Evolutionary conservation across 2,329 filamentous ascomycete species (phyloP).

Genomic region (Aurifilum marmelostoma): DNA sequence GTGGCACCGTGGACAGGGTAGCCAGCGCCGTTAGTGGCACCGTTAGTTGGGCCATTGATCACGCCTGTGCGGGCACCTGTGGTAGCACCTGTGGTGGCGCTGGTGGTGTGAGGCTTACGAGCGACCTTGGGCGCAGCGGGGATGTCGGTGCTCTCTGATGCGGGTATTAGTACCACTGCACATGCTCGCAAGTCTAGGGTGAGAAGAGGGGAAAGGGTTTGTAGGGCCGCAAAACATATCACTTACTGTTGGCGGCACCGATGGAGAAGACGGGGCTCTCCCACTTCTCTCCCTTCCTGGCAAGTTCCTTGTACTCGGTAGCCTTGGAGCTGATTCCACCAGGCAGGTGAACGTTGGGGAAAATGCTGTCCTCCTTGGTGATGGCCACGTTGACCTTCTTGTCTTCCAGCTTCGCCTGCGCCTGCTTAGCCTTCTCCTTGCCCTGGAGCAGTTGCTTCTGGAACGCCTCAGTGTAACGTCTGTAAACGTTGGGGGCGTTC

Average conservation of each 20-base stretch:
- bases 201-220: neutral
- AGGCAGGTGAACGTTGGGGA: conserved; percentile 84
- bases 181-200: neutral
- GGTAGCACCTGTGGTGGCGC: conserved; percentile 22
- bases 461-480: conserved; percentile 76
- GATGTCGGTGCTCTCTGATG: conserved; percentile 64
- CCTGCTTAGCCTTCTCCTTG: conserved; percentile 73
- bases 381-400: conserved; percentile 82
- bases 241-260: conserved; percentile 65
- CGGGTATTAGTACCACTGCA: neutral
- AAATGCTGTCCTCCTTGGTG: conserved; percentile 85
- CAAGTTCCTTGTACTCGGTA: conserved; percentile 88
- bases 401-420: conserved; percentile 58
- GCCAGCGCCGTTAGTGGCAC: conserved; percentile 29
- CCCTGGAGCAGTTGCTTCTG: conserved; percentile 75
- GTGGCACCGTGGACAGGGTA: conserved; percentile 27
- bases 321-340: conserved; percentile 92
- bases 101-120: conserved; percentile 47
- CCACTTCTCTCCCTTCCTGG: conserved; percentile 88
- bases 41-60: conserved; percentile 30
- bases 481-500: conserved; percentile 80
- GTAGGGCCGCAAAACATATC: too few species aligned
- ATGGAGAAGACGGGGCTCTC: conserved; percentile 92
- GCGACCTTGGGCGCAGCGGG: conserved; percentile 60
- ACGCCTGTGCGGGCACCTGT: conserved; percentile 18